phyloP scores from a whole-genome alignment of 2,329 filamentous ascomycete genomes.

The Exophiala sideris region DNA sequence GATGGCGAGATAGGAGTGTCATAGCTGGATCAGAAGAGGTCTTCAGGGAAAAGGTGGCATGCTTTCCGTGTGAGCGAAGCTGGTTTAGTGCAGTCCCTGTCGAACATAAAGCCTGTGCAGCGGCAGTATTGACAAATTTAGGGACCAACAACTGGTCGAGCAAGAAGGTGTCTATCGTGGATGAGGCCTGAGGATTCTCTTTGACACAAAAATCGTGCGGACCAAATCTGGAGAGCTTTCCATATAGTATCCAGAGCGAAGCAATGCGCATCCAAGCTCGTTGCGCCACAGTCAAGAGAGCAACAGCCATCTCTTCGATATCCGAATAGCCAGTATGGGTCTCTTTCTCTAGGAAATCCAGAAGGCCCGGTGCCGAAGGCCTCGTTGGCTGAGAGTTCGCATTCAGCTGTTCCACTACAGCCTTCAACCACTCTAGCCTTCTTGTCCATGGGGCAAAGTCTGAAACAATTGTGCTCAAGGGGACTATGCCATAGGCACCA shows the following conservation, averaged over 20 bases:
- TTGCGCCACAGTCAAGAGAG: conserved; percentile 74
- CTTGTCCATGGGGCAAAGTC: conserved; percentile 87
- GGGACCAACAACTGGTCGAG: conserved; percentile 64
- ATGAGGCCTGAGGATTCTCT: conserved; percentile 36
- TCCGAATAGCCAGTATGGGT: conserved; percentile 85
- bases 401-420: conserved; percentile 66
- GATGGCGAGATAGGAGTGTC: conserved; percentile 32
- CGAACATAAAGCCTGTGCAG: conserved; percentile 81
- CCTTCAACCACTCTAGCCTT: conserved; percentile 81
- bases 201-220: conserved; percentile 83
- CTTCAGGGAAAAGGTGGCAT: conserved; percentile 30
- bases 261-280: conserved; percentile 88
- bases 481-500: conserved; percentile 89
- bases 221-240: conserved; percentile 73
- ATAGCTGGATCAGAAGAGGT: conserved; percentile 23
- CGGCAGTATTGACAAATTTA: conserved; percentile 70
- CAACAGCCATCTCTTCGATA: conserved; percentile 71
- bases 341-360: conserved; percentile 71
- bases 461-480: conserved; percentile 75
- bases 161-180: conserved; percentile 48
- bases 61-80: conserved; percentile 53
- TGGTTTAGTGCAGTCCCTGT: conserved; percentile 87
- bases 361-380: conserved; percentile 62
- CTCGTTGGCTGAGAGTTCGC: conserved; percentile 34
- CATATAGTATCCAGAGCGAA: conserved; percentile 87